Evolutionary conservation across 2,329 filamentous ascomycete genomes (phyloP).

Genomic region (Colletotrichum abscissum): DNA sequence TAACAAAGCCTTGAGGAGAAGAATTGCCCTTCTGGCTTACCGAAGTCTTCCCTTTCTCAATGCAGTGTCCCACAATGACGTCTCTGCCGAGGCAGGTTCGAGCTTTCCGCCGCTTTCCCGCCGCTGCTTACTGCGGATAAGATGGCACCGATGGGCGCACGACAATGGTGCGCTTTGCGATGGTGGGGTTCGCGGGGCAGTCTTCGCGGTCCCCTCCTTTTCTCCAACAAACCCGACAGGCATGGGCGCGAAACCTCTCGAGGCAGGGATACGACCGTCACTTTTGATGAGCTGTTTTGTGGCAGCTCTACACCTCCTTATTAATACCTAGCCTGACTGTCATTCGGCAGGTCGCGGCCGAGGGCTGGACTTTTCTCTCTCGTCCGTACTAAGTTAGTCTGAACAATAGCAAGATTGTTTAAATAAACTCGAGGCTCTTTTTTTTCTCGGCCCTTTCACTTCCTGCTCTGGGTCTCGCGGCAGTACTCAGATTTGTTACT

Average conservation of each 20-base stretch:
- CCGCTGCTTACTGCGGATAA: slow-evolving; percentile 15
- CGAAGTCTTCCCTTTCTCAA: neutral
- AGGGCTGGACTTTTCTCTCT: neutral
- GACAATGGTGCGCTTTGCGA: slow-evolving; percentile 19
- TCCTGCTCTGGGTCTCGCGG: neutral
- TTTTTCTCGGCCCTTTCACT: neutral
- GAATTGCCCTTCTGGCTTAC: no score
- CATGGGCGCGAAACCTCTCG: neutral
- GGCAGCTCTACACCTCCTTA: slow-evolving; percentile 6
- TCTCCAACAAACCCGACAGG: neutral
- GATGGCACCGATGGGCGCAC: neutral
- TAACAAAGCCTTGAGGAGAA: no score
- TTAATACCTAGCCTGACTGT: slow-evolving; percentile 9
- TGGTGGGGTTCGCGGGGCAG: slow-evolving; percentile 34
- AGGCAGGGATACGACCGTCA: slow-evolving; percentile 31
- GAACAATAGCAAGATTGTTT: slow-evolving; percentile 15
- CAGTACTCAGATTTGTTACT: neutral
- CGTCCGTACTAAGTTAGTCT: slow-evolving; percentile 19
- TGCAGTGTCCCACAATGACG: neutral
- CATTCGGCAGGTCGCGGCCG: slow-evolving; percentile 24
- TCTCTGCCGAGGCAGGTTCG: neutral
- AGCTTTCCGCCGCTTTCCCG: slow-evolving; percentile 27
- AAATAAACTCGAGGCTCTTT: slow-evolving; percentile 14
- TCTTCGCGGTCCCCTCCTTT: slow-evolving; percentile 10
- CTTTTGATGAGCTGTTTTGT: slow-evolving; percentile 33